Conservation (phyloP, 169 alveolate genomes). For the Plasmodium gallinaceum region DNA sequence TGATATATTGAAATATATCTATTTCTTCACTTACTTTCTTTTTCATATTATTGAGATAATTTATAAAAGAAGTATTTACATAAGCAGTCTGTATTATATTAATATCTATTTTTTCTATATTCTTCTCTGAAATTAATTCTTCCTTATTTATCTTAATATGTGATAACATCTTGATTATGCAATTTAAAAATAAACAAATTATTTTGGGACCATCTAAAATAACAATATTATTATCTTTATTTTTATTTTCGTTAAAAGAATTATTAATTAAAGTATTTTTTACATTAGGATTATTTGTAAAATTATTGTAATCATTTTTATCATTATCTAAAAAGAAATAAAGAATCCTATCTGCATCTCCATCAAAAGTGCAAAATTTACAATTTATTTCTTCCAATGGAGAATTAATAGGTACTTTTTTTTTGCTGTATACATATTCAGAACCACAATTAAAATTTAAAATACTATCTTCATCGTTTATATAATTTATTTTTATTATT, state of each 20-base stretch:
- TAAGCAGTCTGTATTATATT: constrained; percentile 69
- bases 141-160: constrained; percentile 1
- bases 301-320: background rate
- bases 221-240: constrained; percentile 11
- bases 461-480: constrained; percentile 15
- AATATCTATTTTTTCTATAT: constrained; percentile 38
- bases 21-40: background rate
- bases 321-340: constrained; percentile 69
- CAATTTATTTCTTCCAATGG: background rate
- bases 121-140: constrained; percentile 14
- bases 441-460: constrained; percentile 79
- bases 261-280: background rate
- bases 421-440: constrained; percentile 78
- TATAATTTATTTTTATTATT: constrained; percentile 56
- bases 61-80: constrained; percentile 29
- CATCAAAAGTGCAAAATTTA: constrained; percentile 83
- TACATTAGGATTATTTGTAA: background rate
- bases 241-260: background rate
- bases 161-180: constrained; percentile 47
- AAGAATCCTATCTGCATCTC: constrained; percentile 83
- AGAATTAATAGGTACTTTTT: constrained; percentile 20
- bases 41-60: constrained; percentile 25
- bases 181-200: constrained; percentile 66
- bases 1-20: constrained; percentile 38
- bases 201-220: constrained; percentile 80